Percentiles rank a stretch among this genome's conserved stretches.
Conservation (phyloP, 1,284 basidiomycete species). For the Fomitopsis pinicola region DNA sequence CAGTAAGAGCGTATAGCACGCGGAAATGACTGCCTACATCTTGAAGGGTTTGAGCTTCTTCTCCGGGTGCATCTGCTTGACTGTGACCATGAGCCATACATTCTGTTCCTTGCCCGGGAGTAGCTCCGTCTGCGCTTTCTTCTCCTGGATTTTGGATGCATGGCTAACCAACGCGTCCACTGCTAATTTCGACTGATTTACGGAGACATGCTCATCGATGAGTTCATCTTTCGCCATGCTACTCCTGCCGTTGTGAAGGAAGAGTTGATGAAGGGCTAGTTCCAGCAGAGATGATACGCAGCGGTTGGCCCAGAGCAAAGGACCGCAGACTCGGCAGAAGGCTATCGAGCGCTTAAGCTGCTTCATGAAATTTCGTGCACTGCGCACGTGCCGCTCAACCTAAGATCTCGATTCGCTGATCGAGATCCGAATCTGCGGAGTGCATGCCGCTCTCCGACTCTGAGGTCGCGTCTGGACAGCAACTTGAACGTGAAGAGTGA, state of each 20-base stretch:
- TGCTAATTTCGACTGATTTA: constrained; percentile 73
- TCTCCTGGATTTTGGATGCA: constrained; percentile 56
- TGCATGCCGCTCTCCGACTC: no score
- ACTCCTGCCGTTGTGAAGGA: not conserved
- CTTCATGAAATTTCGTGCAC: not conserved
- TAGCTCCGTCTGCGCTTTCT: constrained; percentile 74
- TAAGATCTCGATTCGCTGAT: not conserved
- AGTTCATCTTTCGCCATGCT: constrained; percentile 46
- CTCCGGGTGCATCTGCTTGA: constrained; percentile 75
- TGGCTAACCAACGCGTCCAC: constrained; percentile 73
- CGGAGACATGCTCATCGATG: constrained; percentile 67
- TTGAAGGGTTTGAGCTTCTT: constrained; percentile 78
- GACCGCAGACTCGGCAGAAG: no score
- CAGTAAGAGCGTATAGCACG: not conserved
- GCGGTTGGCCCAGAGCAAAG: no score
- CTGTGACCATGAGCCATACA: constrained; percentile 82
- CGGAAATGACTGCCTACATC: constrained; percentile 56
- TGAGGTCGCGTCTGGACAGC: no score
- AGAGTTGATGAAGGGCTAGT: not conserved
- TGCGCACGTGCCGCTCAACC: not conserved
- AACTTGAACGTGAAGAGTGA: not conserved
- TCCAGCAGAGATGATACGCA: no score
- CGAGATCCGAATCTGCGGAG: not conserved
- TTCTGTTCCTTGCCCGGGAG: constrained; percentile 75
- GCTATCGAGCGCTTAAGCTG: no score